phyloP scores from a whole-genome alignment of 208 protist genomes.

The Leishmania tropica region DNA sequence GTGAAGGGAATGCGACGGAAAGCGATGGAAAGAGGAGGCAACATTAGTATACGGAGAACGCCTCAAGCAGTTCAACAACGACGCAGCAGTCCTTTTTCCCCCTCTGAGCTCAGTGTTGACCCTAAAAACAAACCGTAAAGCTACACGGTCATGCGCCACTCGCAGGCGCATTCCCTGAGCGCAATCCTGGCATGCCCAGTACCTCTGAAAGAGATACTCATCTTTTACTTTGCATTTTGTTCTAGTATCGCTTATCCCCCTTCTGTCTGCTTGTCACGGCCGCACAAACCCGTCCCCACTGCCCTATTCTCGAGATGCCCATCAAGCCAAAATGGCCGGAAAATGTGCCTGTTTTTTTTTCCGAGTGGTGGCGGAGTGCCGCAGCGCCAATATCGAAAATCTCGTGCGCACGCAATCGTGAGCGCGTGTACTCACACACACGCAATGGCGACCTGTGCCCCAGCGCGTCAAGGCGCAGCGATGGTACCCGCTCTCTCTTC shows the following conservation, averaged over 20 bases:
- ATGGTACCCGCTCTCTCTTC: background rate
- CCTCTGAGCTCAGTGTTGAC: background rate
- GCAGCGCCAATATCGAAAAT: background rate
- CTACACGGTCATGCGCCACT: background rate
- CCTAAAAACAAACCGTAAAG: background rate
- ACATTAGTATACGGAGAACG: background rate
- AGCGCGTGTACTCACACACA: slow-evolving; percentile 34
- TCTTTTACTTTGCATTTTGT: background rate
- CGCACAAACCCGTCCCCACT: background rate
- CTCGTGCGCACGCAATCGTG: slow-evolving; percentile 15
- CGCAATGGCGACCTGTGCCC: slow-evolving; percentile 26
- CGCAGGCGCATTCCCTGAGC: background rate
- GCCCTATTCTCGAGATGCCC: background rate
- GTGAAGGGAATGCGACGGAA: background rate
- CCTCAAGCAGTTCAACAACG: background rate
- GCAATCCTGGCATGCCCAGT: background rate
- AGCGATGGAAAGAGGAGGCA: background rate
- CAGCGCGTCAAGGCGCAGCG: background rate
- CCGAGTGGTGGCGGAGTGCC: background rate
- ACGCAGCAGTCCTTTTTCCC: background rate
- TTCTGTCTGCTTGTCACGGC: background rate
- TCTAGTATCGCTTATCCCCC: background rate
- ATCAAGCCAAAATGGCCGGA: background rate
- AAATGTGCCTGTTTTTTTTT: background rate
- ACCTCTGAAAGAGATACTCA: background rate